Percentiles rank a stretch among this genome's conserved stretches.
phyloP scores from a whole-genome alignment of 2,329 filamentous ascomycete genomes.

The Claviceps pazoutovae region DNA sequence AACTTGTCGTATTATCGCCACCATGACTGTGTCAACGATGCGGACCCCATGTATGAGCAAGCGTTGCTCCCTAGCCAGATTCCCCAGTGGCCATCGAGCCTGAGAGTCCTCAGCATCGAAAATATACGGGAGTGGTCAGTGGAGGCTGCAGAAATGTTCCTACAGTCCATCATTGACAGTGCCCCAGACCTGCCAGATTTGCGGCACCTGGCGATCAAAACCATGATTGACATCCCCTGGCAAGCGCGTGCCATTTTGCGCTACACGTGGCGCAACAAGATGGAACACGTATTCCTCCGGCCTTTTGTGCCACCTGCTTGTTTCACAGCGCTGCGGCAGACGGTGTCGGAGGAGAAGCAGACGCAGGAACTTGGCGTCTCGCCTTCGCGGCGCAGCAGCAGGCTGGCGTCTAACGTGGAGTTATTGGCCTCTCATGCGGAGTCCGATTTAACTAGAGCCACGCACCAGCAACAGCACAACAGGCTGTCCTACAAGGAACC shows the following conservation, averaged over 20 bases:
- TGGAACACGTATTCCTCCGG: conserved; percentile 53
- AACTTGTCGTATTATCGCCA: conserved; percentile 67
- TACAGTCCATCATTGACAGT: conserved; percentile 62
- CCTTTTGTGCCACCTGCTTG: conserved; percentile 25
- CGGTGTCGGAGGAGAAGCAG: conserved; percentile 9
- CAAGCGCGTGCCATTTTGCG: conserved; percentile 69
- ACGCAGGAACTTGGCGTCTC: conserved; percentile 9
- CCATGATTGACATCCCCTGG: conserved; percentile 70
- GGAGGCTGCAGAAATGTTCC: conserved; percentile 59
- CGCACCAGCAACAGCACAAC: conserved; percentile 8
- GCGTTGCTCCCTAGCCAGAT: conserved; percentile 50
- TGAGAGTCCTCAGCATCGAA: conserved; percentile 60
- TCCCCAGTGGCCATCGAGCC: conserved; percentile 63
- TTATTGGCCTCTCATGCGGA: conserved; percentile 11
- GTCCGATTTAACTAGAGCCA: conserved; percentile 7
- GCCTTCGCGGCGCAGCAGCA: conserved; percentile 24
- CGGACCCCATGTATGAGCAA: conserved; percentile 59
- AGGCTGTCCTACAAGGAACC: conserved; percentile 28
- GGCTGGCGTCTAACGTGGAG: conserved; percentile 18
- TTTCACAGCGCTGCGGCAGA: conserved; percentile 11
- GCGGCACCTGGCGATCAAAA: conserved; percentile 56
- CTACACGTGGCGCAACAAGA: conserved; percentile 58
- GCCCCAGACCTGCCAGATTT: conserved; percentile 53
- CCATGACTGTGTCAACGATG: conserved; percentile 53
- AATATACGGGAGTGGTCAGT: conserved; percentile 64